Percentiles rank a stretch among this genome's conserved stretches.
These are phyloP conservation scores for Euphorbia schlechtendalii DNA, from an alignment of 441 rosid species.

Conservation along the genomic window DNA sequence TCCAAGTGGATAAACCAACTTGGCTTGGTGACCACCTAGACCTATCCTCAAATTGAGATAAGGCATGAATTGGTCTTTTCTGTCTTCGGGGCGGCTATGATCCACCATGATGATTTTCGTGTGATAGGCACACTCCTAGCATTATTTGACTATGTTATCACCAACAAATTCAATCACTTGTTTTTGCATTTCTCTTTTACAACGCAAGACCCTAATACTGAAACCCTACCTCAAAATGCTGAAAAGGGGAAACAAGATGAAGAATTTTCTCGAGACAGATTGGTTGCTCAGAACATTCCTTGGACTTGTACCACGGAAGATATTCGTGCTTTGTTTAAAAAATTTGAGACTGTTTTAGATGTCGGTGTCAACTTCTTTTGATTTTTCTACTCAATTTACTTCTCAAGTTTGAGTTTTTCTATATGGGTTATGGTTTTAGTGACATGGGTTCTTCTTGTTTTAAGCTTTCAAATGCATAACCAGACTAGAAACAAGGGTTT, in stretches of 20 bases:
- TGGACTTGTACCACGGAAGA: conserved; percentile 70
- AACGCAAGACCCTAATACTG: conserved; percentile 32
- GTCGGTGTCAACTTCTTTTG: conserved; percentile 53
- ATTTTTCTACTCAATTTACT: background rate
- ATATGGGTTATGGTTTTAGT: conserved; percentile 4
- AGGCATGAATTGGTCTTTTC: no score
- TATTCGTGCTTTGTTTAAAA: conserved; percentile 67
- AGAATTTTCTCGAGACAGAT: conserved; percentile 45
- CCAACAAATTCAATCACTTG: conserved; percentile 18
- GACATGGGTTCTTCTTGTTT: conserved; percentile 16
- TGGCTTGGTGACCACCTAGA: no score
- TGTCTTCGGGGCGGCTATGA: no score
- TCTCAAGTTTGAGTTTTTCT: background rate
- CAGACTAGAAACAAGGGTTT: conserved; percentile 65
- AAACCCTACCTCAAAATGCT: conserved; percentile 2
- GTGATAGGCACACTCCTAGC: no score
- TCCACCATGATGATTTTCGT: no score
- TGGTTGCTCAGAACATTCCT: conserved; percentile 70
- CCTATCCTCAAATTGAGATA: no score
- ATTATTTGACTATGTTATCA: no score
- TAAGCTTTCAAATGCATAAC: conserved; percentile 73
- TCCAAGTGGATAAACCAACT: no score
- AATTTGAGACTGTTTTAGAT: conserved; percentile 58
- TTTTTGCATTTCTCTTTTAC: conserved; percentile 32
- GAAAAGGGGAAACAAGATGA: conserved; percentile 16